phyloP scores from a whole-genome alignment of 2,329 filamentous ascomycete species.

The Elsinoe necatrix region DNA sequence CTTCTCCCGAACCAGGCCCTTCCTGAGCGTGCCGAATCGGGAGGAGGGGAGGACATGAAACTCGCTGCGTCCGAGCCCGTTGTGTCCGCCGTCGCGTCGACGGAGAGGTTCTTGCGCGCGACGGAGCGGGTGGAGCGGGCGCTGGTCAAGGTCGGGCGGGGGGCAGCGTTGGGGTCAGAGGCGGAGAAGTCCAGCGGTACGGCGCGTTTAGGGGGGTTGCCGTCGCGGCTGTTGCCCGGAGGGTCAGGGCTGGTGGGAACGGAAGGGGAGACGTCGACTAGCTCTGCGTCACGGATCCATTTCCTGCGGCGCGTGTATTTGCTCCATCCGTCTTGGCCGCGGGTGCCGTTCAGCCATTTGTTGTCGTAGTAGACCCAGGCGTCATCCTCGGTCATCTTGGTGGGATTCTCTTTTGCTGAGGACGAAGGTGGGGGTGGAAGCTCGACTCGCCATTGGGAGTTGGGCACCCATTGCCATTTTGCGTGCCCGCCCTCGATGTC shows the following conservation, averaged over 20 bases:
- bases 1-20: slow-evolving; percentile 8
- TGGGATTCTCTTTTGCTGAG: slow-evolving; percentile 16
- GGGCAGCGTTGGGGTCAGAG: background rate
- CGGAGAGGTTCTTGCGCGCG: background rate
- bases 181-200: slow-evolving; percentile 14
- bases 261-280: slow-evolving; percentile 61
- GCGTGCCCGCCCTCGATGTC: slow-evolving; percentile 56
- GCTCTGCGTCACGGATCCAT: slow-evolving; percentile 93
- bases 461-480: slow-evolving; percentile 74
- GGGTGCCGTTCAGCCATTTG: slow-evolving; percentile 88
- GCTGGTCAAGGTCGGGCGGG: background rate
- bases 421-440: slow-evolving; percentile 40
- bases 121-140: background rate
- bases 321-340: slow-evolving; percentile 83
- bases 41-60: slow-evolving; percentile 3
- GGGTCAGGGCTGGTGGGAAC: slow-evolving; percentile 23
- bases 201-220: background rate
- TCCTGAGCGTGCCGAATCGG: background rate
- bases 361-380: slow-evolving; percentile 99
- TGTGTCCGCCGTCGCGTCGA: background rate
- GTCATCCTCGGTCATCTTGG: slow-evolving; percentile 42
- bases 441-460: slow-evolving; percentile 79
- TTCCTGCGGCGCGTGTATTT: slow-evolving; percentile 88
- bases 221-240: slow-evolving; percentile 15
- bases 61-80: background rate